These are phyloP conservation scores for Coemansia furcata DNA, from an alignment of 192 early-diverging fungal species.

Conservation along the genomic window DNA sequence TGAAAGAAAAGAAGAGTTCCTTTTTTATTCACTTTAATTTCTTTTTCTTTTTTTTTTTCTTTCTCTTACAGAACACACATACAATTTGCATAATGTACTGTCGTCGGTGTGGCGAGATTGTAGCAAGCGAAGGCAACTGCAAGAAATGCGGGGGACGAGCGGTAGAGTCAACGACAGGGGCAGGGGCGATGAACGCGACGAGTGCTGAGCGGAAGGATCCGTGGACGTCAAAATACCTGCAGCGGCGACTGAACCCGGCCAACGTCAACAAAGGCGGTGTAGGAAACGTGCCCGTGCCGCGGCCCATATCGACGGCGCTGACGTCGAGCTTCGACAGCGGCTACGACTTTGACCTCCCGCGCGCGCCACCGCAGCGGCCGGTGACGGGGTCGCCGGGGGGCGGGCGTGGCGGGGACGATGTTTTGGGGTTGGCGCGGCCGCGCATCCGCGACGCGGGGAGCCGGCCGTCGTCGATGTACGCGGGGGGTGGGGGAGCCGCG, in stretches of 20 bases:
- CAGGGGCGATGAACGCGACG: background rate
- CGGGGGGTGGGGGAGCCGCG: background rate
- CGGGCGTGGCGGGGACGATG: background rate
- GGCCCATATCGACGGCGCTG: conserved; percentile 2
- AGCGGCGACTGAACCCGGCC: conserved; percentile 31
- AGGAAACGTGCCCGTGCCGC: background rate
- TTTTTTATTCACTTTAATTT: background rate
- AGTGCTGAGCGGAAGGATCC: conserved; percentile 39
- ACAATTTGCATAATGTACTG: conserved; percentile 41
- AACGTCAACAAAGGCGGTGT: conserved; percentile 1
- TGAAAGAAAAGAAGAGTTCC: background rate
- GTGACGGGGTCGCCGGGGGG: conserved; percentile 19
- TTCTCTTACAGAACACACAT: background rate
- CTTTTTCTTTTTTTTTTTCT: background rate
- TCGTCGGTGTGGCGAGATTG: conserved; percentile 44
- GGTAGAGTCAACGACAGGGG: conserved; percentile 32
- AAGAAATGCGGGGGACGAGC: conserved; percentile 33
- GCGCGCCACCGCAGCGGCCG: conserved; percentile 5
- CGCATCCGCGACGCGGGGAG: conserved; percentile 32
- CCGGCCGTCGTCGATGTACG: conserved; percentile 45
- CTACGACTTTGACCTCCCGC: background rate
- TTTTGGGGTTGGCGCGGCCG: conserved; percentile 15
- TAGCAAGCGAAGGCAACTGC: conserved; percentile 11
- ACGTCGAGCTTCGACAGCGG: conserved; percentile 18
- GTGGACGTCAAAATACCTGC: conserved; percentile 46